phyloP scores from a whole-genome alignment of 352 stramenopile species.

The Phytophthora quininea region DNA sequence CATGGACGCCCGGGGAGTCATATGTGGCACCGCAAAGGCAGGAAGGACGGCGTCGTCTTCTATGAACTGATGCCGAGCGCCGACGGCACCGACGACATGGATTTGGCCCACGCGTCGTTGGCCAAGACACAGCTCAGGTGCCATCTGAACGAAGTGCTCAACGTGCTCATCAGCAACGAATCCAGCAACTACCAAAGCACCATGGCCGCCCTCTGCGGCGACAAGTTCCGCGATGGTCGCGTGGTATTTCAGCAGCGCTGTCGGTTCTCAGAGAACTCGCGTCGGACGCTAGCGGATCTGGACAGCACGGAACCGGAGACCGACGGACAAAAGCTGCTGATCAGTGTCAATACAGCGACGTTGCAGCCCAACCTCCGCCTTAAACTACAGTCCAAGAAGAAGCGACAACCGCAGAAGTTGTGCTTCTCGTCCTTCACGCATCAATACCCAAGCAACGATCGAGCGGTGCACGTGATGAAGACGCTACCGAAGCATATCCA shows the following conservation, averaged over 20 bases:
- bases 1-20: conserved; percentile 23
- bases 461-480: conserved; percentile 66
- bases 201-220: conserved; percentile 37
- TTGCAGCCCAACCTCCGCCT: conserved; percentile 35
- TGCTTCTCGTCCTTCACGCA: conserved; percentile 55
- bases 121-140: conserved; percentile 50
- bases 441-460: conserved; percentile 47
- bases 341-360: conserved; percentile 41
- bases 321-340: conserved; percentile 26
- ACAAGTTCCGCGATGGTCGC: conserved; percentile 43
- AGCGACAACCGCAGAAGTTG: conserved; percentile 43
- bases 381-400: conserved; percentile 35
- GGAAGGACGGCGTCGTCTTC: conserved; percentile 43
- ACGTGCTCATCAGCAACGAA: conserved; percentile 36
- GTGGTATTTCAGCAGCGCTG: conserved; percentile 49
- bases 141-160: conserved; percentile 53
- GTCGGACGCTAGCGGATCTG: conserved; percentile 25
- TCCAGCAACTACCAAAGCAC: conserved; percentile 35
- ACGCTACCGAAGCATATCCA: conserved; percentile 61
- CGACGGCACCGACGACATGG: conserved; percentile 38
- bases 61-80: conserved; percentile 42
- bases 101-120: conserved; percentile 48
- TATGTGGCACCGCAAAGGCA: conserved; percentile 38
- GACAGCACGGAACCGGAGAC: conserved; percentile 4
- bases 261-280: conserved; percentile 34